Percentiles rank a stretch among this genome's conserved stretches.
These are phyloP conservation scores for Carex pumila DNA, from an alignment of 176 grass and related monocot species.

Conservation along the genomic window DNA sequence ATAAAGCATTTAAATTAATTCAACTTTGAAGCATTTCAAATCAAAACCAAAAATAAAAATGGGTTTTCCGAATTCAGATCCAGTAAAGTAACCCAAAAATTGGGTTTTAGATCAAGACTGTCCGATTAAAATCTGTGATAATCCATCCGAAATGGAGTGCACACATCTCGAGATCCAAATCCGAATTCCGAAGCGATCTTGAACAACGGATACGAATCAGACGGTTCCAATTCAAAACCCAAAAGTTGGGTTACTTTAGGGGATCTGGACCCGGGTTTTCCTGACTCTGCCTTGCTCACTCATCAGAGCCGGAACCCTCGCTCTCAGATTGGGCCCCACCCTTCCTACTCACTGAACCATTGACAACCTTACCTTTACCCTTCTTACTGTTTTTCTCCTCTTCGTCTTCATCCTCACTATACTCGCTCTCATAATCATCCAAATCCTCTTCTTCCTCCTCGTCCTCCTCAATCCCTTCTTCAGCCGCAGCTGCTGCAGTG, in stretches of 20 bases:
- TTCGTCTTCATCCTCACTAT: conserved; percentile 83
- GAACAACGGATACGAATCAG: too few relatives aligned
- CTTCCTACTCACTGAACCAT: conserved; percentile 24
- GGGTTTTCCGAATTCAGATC: not conserved
- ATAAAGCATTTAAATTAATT: not conserved
- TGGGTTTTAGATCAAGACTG: too few relatives aligned
- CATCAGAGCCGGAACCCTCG: not conserved
- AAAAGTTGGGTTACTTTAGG: too few relatives aligned
- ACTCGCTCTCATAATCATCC: conserved; percentile 97
- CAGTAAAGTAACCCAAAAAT: too few relatives aligned
- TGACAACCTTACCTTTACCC: conserved; percentile 50
- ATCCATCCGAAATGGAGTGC: too few relatives aligned
- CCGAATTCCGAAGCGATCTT: too few relatives aligned
- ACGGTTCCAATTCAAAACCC: too few relatives aligned
- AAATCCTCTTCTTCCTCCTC: conserved; percentile 95
- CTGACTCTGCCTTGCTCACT: not conserved
- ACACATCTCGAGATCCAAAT: too few relatives aligned
- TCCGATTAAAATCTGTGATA: too few relatives aligned
- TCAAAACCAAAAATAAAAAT: not conserved
- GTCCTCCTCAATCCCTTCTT: conserved; percentile 84
- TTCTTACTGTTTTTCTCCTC: conserved; percentile 51
- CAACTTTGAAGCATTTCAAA: not conserved
- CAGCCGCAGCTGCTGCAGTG: conserved; percentile 14
- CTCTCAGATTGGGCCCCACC: not conserved
- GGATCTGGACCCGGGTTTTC: not conserved